Base-by-base conservation (phyloP, 108 stramenopile species). In the Discostella pseudostelligera region DNA sequence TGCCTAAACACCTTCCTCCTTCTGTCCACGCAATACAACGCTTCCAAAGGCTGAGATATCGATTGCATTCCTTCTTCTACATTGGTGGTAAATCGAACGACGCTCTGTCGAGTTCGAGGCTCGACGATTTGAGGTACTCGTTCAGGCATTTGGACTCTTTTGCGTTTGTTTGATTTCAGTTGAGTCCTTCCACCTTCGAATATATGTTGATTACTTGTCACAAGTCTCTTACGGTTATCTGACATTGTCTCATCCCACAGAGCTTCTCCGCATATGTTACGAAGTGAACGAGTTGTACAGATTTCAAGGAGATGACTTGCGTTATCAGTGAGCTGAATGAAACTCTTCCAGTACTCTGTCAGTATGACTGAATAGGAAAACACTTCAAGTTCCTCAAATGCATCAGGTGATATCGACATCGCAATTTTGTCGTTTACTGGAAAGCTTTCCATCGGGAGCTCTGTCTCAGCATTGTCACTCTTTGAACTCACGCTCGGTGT, bases 31-130 rank as follows among this genome's bases (percentile, higher is more conserved):
- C 28, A 39, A 56, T 20, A 39, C 35, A 26, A 17, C 17, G 55
- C 55, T 26, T 36, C n/a, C 35, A 56, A 56, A 39, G 12, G 36
- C 5, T 25, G 55, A 39, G 36, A 35, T 6, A 56, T 6, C n/a
- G 55, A 56, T 39, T 56, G 36, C 0, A 17, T 56, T 19, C 55
- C 16, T 0, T 56, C 35, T 36, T 56, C 32, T 4, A 13, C 14
- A 35, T 35, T 35, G 17, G 37, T 39, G 32, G 37, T 37, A 32
- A 56, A 35, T 35, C 55, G 55, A 56, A 26, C n/a, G 19, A 39
- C 32, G 16, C 25, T 56, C 16, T 36, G 19, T 32, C 35, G 29
- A 54, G 1, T 5, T 4, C 32, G 2, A 5, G 13, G 29, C 16
- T 35, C 32, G 13, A 35, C 11, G 16, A 29, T 13, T 36, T 54